Conservation (phyloP, 306 rosid species). For the apple (Malus domestica) region ASM211411v1 NC_041796.1:24969001-24969500, state of each 20-base stretch:
- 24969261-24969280: neutral
- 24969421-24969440: constrained; percentile 53
- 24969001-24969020: too few species aligned
- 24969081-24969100: neutral
- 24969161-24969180: neutral
- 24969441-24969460: neutral
- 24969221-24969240: neutral
- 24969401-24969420: constrained; percentile 90
- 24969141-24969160: neutral
- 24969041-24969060: too few species aligned
- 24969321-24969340: constrained; percentile 57
- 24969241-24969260: neutral
- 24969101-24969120: neutral
- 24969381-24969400: constrained; percentile 82
- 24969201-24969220: neutral
- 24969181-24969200: neutral
- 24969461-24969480: too few species aligned
- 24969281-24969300: neutral
- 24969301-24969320: neutral
- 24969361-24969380: constrained; percentile 84
- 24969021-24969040: too few species aligned
- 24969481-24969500: neutral
- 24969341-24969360: constrained; percentile 88
- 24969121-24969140: neutral
- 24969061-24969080: too few species aligned